A percentile compares a stretch with the other conserved stretches of the same genome.
Conservation (phyloP, 2,329 filamentous ascomycete species). For the Metarhizium robertsii region DNA sequence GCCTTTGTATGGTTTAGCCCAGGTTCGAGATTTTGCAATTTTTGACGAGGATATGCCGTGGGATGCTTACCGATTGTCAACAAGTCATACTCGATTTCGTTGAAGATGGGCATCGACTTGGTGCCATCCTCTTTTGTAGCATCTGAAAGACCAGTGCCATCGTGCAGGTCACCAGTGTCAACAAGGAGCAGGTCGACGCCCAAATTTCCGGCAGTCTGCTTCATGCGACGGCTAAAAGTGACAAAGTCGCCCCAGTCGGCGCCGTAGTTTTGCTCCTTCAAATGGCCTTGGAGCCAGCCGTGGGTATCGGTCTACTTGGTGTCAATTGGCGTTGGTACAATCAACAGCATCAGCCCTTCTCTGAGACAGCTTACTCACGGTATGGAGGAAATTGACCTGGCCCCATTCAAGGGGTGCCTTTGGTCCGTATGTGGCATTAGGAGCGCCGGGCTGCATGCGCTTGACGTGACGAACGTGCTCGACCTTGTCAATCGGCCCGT, state of each 20-base stretch:
- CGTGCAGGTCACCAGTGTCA: slow-evolving; percentile 58
- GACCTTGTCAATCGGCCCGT: slow-evolving; percentile 29
- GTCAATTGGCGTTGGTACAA: background rate
- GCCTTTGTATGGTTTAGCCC: slow-evolving; percentile 15
- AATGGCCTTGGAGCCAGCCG: slow-evolving; percentile 50
- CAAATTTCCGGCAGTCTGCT: slow-evolving; percentile 43
- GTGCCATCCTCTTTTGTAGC: slow-evolving; percentile 47
- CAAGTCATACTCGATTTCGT: slow-evolving; percentile 32
- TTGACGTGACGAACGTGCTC: slow-evolving; percentile 38
- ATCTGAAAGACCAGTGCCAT: slow-evolving; percentile 54
- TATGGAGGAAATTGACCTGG: slow-evolving; percentile 53
- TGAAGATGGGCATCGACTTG: slow-evolving; percentile 38
- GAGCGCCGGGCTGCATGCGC: slow-evolving; percentile 37
- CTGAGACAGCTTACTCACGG: slow-evolving; percentile 20
- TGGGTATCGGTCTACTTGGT: slow-evolving; percentile 43
- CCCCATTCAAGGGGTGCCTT: slow-evolving; percentile 47
- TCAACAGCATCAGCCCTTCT: too few relatives aligned
- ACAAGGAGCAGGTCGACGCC: slow-evolving; percentile 51
- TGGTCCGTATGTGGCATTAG: slow-evolving; percentile 32
- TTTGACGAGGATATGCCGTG: too few relatives aligned
- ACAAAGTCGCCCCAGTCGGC: slow-evolving; percentile 60
- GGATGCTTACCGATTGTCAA: slow-evolving; percentile 26
- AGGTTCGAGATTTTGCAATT: too few relatives aligned
- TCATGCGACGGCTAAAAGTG: slow-evolving; percentile 50
- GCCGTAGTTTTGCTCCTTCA: slow-evolving; percentile 54